A percentile compares a stretch with the other conserved stretches of the same genome.
Evolutionary conservation across 139 green algal species (phyloP).

Genomic region (Edaphochlamys debaryana): DNA sequence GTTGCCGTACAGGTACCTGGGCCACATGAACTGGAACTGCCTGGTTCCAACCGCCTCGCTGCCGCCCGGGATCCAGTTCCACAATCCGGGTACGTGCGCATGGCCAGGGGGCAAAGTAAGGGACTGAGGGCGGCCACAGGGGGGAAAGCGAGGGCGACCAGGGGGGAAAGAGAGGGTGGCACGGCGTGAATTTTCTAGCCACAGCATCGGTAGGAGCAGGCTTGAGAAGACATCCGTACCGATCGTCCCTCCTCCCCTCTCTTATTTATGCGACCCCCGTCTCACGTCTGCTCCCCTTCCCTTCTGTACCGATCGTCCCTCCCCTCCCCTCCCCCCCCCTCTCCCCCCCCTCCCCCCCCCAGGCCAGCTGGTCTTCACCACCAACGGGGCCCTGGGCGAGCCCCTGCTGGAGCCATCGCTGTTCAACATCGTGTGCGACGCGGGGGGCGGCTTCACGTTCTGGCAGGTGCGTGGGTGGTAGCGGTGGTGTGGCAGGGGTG

Average conservation of each 20-base stretch:
- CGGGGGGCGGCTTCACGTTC: constrained; percentile 54
- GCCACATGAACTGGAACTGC: constrained; percentile 68
- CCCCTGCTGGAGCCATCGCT: not conserved
- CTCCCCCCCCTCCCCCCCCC: not conserved
- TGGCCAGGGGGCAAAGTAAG: not conserved
- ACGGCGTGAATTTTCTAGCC: too few species aligned
- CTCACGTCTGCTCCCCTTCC: too few species aligned
- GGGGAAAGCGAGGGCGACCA: too few species aligned
- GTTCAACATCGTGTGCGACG: constrained; percentile 39
- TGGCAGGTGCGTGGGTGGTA: constrained; percentile 51
- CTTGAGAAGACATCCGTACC: too few species aligned
- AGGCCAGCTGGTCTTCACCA: constrained; percentile 17
- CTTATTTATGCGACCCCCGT: too few species aligned
- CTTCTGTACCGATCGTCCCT: too few species aligned
- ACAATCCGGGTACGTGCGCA: constrained; percentile 14
- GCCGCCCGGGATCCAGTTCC: constrained; percentile 13
- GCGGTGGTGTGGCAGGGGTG: too few species aligned
- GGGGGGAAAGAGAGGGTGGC: too few species aligned
- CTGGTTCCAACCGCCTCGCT: constrained; percentile 46
- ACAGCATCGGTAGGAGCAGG: too few species aligned
- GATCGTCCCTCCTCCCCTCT: too few species aligned
- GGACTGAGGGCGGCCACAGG: too few species aligned
- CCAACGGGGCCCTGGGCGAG: not conserved
- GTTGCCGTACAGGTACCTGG: constrained; percentile 44
- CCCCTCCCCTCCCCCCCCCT: not conserved